Evolutionary conservation across 768 basidiomycete genomes (phyloP), one percentile per base, ranked within the genome.

Genomic region (Lentinula guzmanii): DNA sequence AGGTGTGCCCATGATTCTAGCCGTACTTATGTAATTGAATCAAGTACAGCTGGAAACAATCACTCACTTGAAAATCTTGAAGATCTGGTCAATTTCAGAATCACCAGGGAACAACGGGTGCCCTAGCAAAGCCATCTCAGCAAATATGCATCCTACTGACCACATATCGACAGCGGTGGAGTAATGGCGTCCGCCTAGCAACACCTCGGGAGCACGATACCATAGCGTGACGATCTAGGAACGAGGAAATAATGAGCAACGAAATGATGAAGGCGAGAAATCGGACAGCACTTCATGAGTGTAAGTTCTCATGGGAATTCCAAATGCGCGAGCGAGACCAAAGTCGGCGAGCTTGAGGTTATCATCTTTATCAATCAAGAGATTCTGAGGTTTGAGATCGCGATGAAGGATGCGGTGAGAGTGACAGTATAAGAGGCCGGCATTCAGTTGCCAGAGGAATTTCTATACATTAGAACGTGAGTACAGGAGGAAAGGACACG

Each of bases 41-140:
- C 43, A 5, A 16, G 21, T n/a, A 48, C 5, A 39, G n/a, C 31
- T 13, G 24, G 10, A 61, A 65, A 56, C n/a, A 60, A 61, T 13
- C 24, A 73, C 82, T 57, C 64, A 95, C 97, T 93, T 86, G 83
- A 98, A 99, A 69, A 99, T 99, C 75, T 93, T 90, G 85, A 98
- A 98, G 65, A 98, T 98, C 79, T 99, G 97, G 75, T 99, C 97
- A 70, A 98, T 99, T 77, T 99, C 97, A 31, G 97, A 98, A 76
- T 99, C 97, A 4, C 97, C 97, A 24, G 97, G 96, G 83, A 99
- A 99, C 11, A 98, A 80, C 1, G 96, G 85, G 70, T 87, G 74
- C 65, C 91, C 91, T 63, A 86, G 82, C 90, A 95, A 92, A 58
- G 93, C 89, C 96, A 98, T 98, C 77, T 99, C 97, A 7, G 96